Conservation (phyloP, 768 basidiomycete genomes). For the Mrakia hoshinonis region DNA sequence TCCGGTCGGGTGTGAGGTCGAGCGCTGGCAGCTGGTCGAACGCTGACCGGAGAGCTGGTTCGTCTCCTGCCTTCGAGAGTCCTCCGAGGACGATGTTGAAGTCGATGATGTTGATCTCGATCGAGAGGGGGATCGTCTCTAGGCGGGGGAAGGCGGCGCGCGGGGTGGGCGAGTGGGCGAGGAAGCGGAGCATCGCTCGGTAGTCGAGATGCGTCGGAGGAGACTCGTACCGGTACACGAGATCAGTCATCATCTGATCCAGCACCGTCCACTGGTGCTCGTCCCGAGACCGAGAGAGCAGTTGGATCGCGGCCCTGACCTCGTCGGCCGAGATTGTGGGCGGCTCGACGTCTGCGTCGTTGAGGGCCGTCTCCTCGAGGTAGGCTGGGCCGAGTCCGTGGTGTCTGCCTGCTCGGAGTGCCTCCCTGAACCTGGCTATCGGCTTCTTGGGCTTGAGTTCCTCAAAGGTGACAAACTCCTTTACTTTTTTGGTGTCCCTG, state of each 20-base stretch:
- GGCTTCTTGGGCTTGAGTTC: not conserved
- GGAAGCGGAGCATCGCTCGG: conserved; percentile 17
- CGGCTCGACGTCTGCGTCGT: not conserved
- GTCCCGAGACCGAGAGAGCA: not conserved
- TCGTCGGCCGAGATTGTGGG: conserved; percentile 13
- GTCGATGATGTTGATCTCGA: conserved; percentile 16
- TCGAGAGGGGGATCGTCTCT: conserved; percentile 16
- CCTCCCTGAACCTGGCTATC: not conserved
- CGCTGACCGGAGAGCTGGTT: not conserved
- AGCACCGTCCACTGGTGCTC: conserved; percentile 19
- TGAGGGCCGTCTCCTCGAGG: not conserved
- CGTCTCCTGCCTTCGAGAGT: conserved; percentile 12
- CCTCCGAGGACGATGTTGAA: conserved; percentile 26
- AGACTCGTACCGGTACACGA: not conserved
- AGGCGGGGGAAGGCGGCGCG: conserved; percentile 19
- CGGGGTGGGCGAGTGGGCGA: conserved; percentile 15
- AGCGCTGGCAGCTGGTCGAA: conserved; percentile 14
- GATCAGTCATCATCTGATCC: conserved; percentile 17
- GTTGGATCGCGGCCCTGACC: conserved; percentile 16
- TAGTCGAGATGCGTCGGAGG: conserved; percentile 13
- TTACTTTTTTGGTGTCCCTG: not conserved
- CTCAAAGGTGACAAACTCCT: not conserved
- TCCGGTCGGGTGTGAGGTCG: conserved; percentile 14
- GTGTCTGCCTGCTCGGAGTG: not conserved
- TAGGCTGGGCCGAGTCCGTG: conserved; percentile 2